A percentile compares a stretch with the other conserved stretches of the same genome.
These are phyloP conservation scores for Themeda triandra DNA, from an alignment of 176 grass and related monocot genomes.

Conservation along the genomic window DNA sequence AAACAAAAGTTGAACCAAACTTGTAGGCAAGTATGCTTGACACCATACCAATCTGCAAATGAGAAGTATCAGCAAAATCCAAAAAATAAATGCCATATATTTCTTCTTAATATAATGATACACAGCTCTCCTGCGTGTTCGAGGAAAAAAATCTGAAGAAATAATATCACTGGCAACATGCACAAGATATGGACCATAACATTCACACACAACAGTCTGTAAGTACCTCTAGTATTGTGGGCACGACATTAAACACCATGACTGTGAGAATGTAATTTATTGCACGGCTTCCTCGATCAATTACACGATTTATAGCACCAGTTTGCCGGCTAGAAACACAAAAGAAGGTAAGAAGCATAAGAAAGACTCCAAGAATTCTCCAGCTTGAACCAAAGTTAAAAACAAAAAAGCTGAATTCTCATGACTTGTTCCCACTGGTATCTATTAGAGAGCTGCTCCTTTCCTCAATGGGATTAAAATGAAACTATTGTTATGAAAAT, in stretches of 20 bases:
- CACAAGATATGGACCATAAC: neutral
- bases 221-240: constrained; percentile 89
- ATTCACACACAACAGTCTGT: constrained; percentile 12
- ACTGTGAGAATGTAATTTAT: constrained; percentile 96
- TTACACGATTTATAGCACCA: constrained; percentile 93
- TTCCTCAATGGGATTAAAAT: neutral
- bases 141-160: neutral
- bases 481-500: neutral
- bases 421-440: constrained; percentile 4
- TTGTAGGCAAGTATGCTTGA: constrained; percentile 95
- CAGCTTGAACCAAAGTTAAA: neutral
- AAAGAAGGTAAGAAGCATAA: constrained; percentile 39
- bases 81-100: constrained; percentile 4
- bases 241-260: constrained; percentile 96
- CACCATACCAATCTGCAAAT: constrained; percentile 89
- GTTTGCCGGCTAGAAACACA: constrained; percentile 88
- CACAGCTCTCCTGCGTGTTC: neutral
- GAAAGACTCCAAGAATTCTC: constrained; percentile 11
- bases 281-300: constrained; percentile 93
- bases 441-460: constrained; percentile 9
- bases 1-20: constrained; percentile 94
- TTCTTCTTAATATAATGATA: neutral
- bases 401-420: neutral
- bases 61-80: constrained; percentile 16
- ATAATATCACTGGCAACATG: constrained; percentile 15